Evolutionary conservation across 805 yeast genomes (phyloP).

Genomic region (Wickerhamomyces canadensis): DNA sequence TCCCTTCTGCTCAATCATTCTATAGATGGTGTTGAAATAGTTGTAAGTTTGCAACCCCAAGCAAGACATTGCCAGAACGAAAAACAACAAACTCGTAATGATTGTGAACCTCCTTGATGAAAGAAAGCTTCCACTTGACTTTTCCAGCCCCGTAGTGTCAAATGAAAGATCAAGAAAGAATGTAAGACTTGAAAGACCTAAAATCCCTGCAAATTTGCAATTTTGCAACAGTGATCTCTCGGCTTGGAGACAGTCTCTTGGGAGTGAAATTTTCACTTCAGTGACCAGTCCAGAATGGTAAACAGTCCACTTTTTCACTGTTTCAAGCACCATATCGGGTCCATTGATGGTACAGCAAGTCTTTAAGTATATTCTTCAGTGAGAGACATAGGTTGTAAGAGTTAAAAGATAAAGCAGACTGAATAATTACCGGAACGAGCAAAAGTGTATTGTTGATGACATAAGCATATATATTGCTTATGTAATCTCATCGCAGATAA

Average conservation of each 20-base stretch:
- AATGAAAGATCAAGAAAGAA: constrained; percentile 17
- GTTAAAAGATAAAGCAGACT: no score
- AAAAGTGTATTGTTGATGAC: background rate
- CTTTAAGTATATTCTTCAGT: no score
- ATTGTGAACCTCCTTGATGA: no score
- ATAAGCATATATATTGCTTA: background rate
- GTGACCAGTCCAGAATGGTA: constrained; percentile 5
- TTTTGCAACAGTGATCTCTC: constrained; percentile 20
- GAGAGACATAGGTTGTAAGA: no score
- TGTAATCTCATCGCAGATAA: constrained; percentile 3
- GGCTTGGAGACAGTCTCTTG: constrained; percentile 25
- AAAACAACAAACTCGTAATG: constrained; percentile 14
- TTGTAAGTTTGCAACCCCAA: constrained; percentile 16
- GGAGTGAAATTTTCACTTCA: constrained; percentile 15
- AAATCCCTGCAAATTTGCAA: constrained; percentile 17
- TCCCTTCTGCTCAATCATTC: constrained; percentile 12
- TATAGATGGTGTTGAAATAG: constrained; percentile 16
- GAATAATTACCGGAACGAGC: no score
- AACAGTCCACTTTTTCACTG: no score
- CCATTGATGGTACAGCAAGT: no score
- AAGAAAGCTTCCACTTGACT: no score
- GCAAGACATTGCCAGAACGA: constrained; percentile 6
- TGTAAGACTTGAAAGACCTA: constrained; percentile 17
- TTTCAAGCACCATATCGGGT: no score
- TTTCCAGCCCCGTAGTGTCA: background rate